Conservation (phyloP, 2,329 filamentous ascomycete genomes). For the Fusarium proliferatum region DNA sequence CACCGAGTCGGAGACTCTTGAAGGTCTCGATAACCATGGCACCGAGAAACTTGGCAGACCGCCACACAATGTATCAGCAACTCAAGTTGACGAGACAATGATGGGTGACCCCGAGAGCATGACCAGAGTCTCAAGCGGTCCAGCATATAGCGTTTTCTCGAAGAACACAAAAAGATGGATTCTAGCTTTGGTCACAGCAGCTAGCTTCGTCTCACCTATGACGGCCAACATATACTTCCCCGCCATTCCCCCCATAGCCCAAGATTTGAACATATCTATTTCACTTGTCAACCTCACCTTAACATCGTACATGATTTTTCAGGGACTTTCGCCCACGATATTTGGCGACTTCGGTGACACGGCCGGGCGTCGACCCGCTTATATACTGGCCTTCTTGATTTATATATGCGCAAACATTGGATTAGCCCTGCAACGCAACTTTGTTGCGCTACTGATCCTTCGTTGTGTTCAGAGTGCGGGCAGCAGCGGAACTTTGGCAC, state of each 20-base stretch:
- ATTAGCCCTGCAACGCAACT: constrained; percentile 67
- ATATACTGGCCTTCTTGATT: constrained; percentile 66
- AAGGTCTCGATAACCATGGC: not conserved
- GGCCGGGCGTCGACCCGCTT: constrained; percentile 70
- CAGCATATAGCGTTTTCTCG: constrained; percentile 47
- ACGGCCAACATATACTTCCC: constrained; percentile 69
- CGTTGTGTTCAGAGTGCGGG: constrained; percentile 72
- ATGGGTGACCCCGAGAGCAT: constrained; percentile 35
- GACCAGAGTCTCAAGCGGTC: constrained; percentile 35
- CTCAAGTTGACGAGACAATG: constrained; percentile 14
- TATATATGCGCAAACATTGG: constrained; percentile 70
- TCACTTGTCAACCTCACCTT: constrained; percentile 61
- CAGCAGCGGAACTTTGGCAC: constrained; percentile 75
- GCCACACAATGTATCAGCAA: not conserved
- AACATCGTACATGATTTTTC: constrained; percentile 73
- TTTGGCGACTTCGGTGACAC: constrained; percentile 72
- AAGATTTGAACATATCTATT: constrained; percentile 53
- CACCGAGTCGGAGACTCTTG: constrained; percentile 9
- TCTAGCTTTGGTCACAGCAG: constrained; percentile 62
- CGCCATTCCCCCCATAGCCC: constrained; percentile 54
- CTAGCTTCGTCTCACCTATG: constrained; percentile 67
- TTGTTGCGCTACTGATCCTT: constrained; percentile 68
- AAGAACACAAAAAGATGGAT: constrained; percentile 62
- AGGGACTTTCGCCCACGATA: constrained; percentile 69
- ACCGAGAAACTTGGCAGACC: constrained; percentile 18